Evolutionary conservation across 768 basidiomycete species (phyloP).

Genomic region (Goffeauzyma gilvescens): DNA sequence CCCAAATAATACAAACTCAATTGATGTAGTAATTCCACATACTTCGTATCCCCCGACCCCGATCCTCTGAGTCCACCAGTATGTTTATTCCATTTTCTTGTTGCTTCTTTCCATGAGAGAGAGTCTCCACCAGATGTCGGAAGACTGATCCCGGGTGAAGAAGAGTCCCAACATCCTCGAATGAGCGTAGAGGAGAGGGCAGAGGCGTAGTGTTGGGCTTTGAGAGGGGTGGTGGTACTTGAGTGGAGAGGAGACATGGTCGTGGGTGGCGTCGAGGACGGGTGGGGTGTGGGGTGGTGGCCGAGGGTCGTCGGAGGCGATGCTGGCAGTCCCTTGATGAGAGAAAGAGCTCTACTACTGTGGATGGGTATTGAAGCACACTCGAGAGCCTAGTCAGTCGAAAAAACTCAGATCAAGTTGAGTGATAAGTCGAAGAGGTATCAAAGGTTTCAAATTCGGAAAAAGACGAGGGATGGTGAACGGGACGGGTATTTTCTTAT

Average conservation of each 20-base stretch:
- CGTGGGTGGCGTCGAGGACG: no score
- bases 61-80: slow-evolving; percentile 26
- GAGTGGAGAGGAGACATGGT: slow-evolving; percentile 7
- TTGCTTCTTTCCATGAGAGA: slow-evolving; percentile 24
- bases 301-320: no score
- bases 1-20: background rate
- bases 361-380: no score
- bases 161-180: slow-evolving; percentile 28
- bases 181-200: slow-evolving; percentile 20
- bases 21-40: background rate
- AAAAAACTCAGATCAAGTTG: no score
- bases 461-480: no score
- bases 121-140: slow-evolving; percentile 21
- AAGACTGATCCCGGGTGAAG: slow-evolving; percentile 15
- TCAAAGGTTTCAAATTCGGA: no score
- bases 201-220: slow-evolving; percentile 23
- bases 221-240: slow-evolving; percentile 14
- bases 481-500: no score
- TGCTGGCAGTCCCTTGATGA: no score
- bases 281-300: no score
- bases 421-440: no score
- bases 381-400: no score
- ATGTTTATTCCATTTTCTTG: slow-evolving; percentile 32
- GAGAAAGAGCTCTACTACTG: no score
- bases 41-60: background rate